Conservation (phyloP, 495 filamentous ascomycete genomes). For the Penicillium canariense region DNA sequence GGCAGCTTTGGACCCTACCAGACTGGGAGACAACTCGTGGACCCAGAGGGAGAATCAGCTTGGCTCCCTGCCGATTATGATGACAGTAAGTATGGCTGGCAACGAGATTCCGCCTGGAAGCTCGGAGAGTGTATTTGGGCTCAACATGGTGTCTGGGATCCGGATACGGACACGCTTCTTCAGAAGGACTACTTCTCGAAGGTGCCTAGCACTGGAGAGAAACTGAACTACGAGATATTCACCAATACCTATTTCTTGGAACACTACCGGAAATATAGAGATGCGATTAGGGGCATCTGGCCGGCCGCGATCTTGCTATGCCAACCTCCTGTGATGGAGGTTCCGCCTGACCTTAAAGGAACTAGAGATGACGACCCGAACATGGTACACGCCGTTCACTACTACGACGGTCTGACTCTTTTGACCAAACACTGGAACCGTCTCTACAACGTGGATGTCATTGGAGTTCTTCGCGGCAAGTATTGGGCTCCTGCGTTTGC, state of each 20-base stretch:
- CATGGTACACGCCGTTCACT: conserved; percentile 92
- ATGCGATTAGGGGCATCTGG: conserved; percentile 71
- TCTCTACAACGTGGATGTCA: conserved; percentile 92
- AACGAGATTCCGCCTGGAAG: conserved; percentile 82
- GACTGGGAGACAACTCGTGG: conserved; percentile 75
- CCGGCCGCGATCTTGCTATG: conserved; percentile 83
- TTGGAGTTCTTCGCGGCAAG: conserved; percentile 84
- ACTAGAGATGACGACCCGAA: conserved; percentile 84
- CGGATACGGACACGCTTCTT: conserved; percentile 68
- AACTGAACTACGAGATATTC: conserved; percentile 76
- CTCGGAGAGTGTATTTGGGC: conserved; percentile 94
- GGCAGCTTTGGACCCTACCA: conserved; percentile 89
- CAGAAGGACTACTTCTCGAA: conserved; percentile 87
- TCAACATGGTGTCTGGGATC: conserved; percentile 95
- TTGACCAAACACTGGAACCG: conserved; percentile 99
- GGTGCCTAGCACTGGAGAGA: conserved; percentile 65
- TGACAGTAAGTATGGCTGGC: conserved; percentile 87
- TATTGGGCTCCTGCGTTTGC: conserved; percentile 87
- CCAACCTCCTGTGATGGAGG: conserved; percentile 87
- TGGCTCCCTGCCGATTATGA: conserved; percentile 83
- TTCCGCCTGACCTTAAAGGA: conserved; percentile 84
- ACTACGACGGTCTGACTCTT: conserved; percentile 93
- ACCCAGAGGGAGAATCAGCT: conserved; percentile 79
- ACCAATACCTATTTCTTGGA: conserved; percentile 87
- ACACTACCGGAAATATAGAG: conserved; percentile 72